Evolutionary conservation across 495 filamentous ascomycete species (phyloP), one percentile per base, ranked within the genome.

Genomic region (Xylaria bambusicola): DNA sequence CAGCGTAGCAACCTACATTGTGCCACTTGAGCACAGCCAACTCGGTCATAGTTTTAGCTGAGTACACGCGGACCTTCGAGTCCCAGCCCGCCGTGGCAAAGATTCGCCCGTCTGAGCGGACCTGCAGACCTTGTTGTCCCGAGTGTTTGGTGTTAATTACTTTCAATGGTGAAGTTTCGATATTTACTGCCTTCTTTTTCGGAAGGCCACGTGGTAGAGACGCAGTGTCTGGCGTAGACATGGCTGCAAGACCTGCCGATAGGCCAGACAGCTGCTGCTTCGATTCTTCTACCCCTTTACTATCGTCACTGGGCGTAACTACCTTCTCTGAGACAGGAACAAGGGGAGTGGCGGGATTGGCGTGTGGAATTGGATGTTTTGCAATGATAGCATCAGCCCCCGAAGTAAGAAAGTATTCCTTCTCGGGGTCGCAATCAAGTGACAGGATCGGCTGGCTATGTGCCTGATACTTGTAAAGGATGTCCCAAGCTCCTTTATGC

Each of bases 31-130:
- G 74, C 58, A 98, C 94, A 4, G 94, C 94, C 2, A 98, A 66
- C 73, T 98, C 93, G 64, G 86, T 88, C 82, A 97, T 82, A 0
- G 86, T 88, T 67, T 88, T 91, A 12, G 82, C 70, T 1, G 88
- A 88, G 69, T 97, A 98, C 7, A 98, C 86, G 17, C 94, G 75
- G 0, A 91, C 75, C 41, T 84, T 82, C 0, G 85, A 81, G 71
- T 98, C 94, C 94, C 94, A 98, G 10, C 94, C 94, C 7, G 91
- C 94, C 0, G 94, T 97, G 12, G 89, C 91, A 66, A 97, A 91
- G 6, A 97, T 77, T 67, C 83, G 88, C 5, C 84, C 89, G 71
- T 98, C 94, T 5, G 81, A 84, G 7, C 94, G 84, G n/a, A 97
- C 80, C 7, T 73, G 71, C 12, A 98, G 71, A 8, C 83, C 82